Evolutionary conservation across 1,284 basidiomycete genomes (phyloP).

Genomic region (Cryptococcus sp.): DNA sequence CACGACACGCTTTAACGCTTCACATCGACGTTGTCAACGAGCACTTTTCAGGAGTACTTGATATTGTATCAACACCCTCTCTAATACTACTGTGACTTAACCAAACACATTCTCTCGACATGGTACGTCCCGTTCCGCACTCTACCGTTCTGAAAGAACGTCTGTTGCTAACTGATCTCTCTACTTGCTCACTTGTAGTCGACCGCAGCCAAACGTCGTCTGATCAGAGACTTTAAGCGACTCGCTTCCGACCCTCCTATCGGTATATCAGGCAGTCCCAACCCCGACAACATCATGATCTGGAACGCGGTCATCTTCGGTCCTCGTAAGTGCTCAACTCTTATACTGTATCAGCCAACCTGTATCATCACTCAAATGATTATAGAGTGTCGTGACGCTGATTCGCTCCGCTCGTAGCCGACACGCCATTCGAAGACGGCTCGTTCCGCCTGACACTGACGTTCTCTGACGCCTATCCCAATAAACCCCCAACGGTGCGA

Average conservation of each 20-base stretch:
- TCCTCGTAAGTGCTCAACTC: constrained; percentile 68
- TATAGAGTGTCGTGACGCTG: too few relatives aligned
- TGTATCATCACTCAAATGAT: too few relatives aligned
- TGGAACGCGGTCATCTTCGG: constrained; percentile 99
- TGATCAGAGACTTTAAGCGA: constrained; percentile 95
- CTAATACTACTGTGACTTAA: too few relatives aligned
- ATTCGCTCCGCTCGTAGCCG: constrained; percentile 64
- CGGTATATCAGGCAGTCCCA: constrained; percentile 94
- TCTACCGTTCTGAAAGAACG: too few relatives aligned
- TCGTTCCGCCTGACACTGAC: constrained; percentile 95
- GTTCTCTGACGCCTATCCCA: constrained; percentile 97
- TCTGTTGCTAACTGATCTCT: constrained; percentile 4
- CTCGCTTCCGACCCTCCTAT: constrained; percentile 91
- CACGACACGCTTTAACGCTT: too few relatives aligned
- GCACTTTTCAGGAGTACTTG: too few relatives aligned
- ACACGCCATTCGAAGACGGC: constrained; percentile 98
- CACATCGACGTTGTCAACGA: too few relatives aligned
- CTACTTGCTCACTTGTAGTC: constrained; percentile 58
- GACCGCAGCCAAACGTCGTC: constrained; percentile 82
- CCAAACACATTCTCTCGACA: too few relatives aligned
- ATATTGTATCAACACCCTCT: too few relatives aligned
- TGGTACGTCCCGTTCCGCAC: too few relatives aligned
- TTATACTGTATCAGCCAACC: background rate
- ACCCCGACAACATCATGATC: constrained; percentile 97
- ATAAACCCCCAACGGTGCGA: constrained; percentile 95